Base-by-base conservation (phyloP, 2,329 filamentous ascomycete genomes). In the Mariannaea elegans region DNA sequence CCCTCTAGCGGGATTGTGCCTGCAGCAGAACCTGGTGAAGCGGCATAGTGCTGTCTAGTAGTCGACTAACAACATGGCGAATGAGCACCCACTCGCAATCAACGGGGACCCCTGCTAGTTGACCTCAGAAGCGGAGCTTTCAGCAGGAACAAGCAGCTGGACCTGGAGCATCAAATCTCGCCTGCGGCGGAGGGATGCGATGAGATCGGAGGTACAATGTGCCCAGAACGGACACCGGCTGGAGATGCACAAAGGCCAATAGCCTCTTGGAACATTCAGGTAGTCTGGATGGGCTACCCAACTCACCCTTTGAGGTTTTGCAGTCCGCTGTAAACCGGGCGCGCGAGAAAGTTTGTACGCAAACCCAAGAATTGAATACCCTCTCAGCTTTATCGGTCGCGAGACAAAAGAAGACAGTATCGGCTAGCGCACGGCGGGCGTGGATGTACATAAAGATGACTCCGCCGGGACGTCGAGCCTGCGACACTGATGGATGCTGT, bases 91-190 rank as follows among this genome's bases (percentile, higher is more conserved):
- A 56, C 52, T 52, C 32, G 38, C 34, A 52, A 63, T 47, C 53
- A 61, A 39, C 44, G 38, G 18, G 44, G 19, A 50, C 21, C 68
- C 66, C 55, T 67, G 68, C 66, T 65, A 71, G 68, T 60, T 44
- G 39, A 27, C 27, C 23, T 27, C n/a, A 14, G 34, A 59, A 63
- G 65, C 57, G 68, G 68, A 65, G 57, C 56, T 50, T 54, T 31
- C 42, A 62, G 52, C 60, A 66, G 48, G 58, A 53, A 57, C 59
- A 32, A 59, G 27, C 47, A 65, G 62, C 62, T 62, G 61, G 64
- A 61, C 49, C 46, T 55, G 64, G 56, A 62, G 59, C 55, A 64
- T 50, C 54, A 64, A 71, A 71, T 71, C 62, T 71, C 65, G 68
- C 59, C 64, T 66, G 57, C 31, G 60, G 18, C 61, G 64, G 50